Conservation (phyloP, 345 rosid species). For the Eucalyptus pauciflora region DNA sequence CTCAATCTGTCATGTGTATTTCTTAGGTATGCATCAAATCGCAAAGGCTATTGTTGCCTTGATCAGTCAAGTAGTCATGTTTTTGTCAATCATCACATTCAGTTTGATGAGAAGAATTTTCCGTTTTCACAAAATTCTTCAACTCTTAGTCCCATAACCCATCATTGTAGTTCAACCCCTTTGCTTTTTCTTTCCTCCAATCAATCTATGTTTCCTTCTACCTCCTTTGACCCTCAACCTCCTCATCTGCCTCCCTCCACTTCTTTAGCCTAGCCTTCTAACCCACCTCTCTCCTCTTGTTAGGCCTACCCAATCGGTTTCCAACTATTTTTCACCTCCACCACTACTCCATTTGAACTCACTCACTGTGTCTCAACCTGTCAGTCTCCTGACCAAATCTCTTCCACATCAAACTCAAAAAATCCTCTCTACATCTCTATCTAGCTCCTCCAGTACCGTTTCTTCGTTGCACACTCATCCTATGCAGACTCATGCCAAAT, state of each 20-base stretch:
- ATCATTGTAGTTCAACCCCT: background rate
- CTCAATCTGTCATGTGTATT: background rate
- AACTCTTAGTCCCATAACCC: background rate
- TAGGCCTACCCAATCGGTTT: background rate
- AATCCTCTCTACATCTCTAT: background rate
- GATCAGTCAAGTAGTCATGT: background rate
- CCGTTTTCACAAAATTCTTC: background rate
- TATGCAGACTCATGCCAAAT: background rate
- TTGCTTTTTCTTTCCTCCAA: background rate
- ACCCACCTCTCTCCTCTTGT: background rate
- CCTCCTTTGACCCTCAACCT: background rate
- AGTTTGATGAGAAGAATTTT: background rate
- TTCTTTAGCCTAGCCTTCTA: background rate
- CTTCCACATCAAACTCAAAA: background rate
- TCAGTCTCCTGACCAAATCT: background rate
- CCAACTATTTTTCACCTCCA: background rate
- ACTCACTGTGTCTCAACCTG: background rate
- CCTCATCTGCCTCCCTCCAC: background rate
- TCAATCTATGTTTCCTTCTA: background rate
- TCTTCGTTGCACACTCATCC: background rate
- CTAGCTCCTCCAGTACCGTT: accelerated
- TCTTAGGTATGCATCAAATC: background rate
- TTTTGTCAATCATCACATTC: background rate
- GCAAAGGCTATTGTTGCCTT: background rate
- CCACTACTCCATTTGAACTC: too few species aligned